phyloP scores from a whole-genome alignment of 2,329 filamentous ascomycete species.

The Leptographium radiaticola region DNA sequence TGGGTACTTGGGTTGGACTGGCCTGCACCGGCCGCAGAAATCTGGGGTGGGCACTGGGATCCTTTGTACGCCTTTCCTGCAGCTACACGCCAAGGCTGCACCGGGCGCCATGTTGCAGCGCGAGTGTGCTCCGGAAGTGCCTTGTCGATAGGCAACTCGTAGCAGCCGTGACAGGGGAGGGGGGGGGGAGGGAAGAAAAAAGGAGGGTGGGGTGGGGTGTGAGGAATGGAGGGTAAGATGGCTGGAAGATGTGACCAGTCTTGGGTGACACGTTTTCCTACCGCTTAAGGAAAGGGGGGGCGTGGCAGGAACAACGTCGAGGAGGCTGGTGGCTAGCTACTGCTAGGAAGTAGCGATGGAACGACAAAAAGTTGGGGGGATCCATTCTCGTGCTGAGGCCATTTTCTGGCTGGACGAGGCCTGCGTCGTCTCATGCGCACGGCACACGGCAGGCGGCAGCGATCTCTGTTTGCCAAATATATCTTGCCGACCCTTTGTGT shows the following conservation, averaged over 20 bases:
- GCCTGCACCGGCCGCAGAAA: neutral
- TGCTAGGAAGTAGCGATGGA: neutral
- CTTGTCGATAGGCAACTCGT: neutral
- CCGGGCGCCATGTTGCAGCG: neutral
- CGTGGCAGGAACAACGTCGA: neutral
- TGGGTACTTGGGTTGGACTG: neutral
- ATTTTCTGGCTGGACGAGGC: neutral
- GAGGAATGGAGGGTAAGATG: neutral
- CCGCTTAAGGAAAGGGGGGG: too few relatives aligned
- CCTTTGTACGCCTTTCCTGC: neutral
- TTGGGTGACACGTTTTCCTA: too few relatives aligned
- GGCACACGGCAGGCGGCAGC: neutral
- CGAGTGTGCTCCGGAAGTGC: neutral
- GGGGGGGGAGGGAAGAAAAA: neutral
- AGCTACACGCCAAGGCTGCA: neutral
- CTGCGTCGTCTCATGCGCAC: neutral
- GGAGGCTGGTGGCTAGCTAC: conserved; percentile 1
- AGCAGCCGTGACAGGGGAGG: neutral
- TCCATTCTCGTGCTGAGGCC: neutral
- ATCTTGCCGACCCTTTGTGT: too few relatives aligned
- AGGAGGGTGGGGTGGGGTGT: neutral
- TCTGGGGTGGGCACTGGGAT: neutral
- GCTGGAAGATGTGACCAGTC: neutral
- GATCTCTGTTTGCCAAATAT: neutral
- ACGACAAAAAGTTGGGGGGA: neutral